Percentiles rank a stretch among this genome's conserved stretches.
phyloP scores from a whole-genome alignment of 306 rosid genomes.

The Gynostemma pentaphyllum region DNA sequence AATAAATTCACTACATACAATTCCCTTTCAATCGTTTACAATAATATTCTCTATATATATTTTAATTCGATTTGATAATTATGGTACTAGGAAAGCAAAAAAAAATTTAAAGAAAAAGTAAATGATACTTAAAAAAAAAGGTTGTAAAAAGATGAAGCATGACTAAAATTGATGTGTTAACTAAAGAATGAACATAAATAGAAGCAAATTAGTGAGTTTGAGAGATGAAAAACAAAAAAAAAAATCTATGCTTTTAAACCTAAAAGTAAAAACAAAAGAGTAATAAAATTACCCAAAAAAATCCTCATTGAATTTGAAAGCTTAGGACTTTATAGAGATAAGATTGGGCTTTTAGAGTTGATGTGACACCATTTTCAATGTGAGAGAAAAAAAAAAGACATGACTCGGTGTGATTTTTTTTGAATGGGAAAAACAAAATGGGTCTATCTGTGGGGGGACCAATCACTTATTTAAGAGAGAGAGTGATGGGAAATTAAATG shows the following conservation, averaged over 20 bases:
- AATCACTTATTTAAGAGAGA: slow-evolving; percentile 4
- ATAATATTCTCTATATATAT: not conserved
- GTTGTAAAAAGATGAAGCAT: not conserved
- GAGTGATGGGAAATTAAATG: not conserved
- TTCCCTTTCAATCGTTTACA: not conserved
- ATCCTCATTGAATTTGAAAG: not conserved
- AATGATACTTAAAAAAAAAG: too few species aligned
- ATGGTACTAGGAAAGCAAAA: not conserved
- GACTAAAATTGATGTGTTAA: not conserved
- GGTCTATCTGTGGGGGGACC: slow-evolving; percentile 19
- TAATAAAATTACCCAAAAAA: not conserved
- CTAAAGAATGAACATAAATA: not conserved
- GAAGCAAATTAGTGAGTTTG: not conserved
- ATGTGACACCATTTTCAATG: slow-evolving; percentile 31
- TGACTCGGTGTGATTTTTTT: not conserved
- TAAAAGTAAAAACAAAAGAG: not conserved
- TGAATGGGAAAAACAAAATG: slow-evolving; percentile 8
- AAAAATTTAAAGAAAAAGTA: not conserved
- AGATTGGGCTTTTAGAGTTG: slow-evolving; percentile 27
- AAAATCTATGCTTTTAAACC: not conserved
- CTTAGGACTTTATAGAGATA: slow-evolving; percentile 13
- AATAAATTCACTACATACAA: not conserved
- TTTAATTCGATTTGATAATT: not conserved
- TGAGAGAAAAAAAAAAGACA: slow-evolving; percentile 6
- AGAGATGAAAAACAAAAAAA: not conserved